Evolutionary conservation across 139 green algal genomes (phyloP), one percentile per base, ranked within the genome.

Genomic region (Chlamydomonas incerta): DNA sequence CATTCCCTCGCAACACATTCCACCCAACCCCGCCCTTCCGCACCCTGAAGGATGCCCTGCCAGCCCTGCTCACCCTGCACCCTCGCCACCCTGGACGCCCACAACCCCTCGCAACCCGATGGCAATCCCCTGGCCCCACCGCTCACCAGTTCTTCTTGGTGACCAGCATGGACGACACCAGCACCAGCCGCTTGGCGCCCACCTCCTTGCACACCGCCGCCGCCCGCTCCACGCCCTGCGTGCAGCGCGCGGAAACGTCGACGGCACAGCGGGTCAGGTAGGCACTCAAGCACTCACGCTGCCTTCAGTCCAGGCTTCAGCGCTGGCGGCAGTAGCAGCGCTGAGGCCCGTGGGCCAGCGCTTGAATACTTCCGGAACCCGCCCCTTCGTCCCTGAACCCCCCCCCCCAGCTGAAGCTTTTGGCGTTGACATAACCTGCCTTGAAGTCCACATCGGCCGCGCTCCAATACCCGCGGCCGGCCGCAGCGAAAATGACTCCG

Each of bases 81-180:
- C n/a, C n/a, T n/a, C n/a, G n/a, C n/a, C n/a, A n/a, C n/a, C n/a
- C n/a, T n/a, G n/a, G n/a, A n/a, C n/a, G n/a, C 5, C 41, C 41
- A 50, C 41, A 50, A 50, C 41, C 41, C 41, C 41, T 50, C 41
- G 8, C 41, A 50, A 5, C 6, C 5, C 41, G 41, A 50, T 50
- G 41, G n/a, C n/a, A n/a, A n/a, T 70, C 63, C 29, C 28, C 29
- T 6, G 9, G 29, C 63, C 63, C 63, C 63, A 21, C 13, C 17
- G 8, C 79, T 11, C 60, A 93, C 81, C 85, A 84, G 91, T 96
- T 94, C 37, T 92, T 82, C 28, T 91, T 89, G 33, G 89, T 85
- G 11, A 95, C 93, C 33, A 96, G 86, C 71, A 90, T 90, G 3
- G 90, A 93, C 10, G 89, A 93, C 2, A 96, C 88, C 11, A 96